A percentile compares a stretch with the other conserved stretches of the same genome.
These are phyloP conservation scores for Scedosporium aurantiacum DNA, from an alignment of 2,329 filamentous ascomycete species.

Conservation along the genomic window DNA sequence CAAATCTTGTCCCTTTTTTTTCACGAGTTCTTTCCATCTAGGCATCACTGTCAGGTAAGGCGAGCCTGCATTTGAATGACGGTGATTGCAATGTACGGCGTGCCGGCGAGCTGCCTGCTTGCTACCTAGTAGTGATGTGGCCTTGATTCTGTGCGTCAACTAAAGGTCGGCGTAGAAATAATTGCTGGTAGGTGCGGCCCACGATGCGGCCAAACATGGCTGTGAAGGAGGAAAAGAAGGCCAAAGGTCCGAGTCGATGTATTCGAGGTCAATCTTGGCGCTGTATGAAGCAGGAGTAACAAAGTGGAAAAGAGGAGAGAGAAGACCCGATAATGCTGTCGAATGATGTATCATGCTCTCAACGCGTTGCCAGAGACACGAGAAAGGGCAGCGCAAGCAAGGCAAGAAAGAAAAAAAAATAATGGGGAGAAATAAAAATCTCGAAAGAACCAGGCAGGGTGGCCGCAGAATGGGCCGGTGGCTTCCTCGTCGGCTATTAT, in stretches of 20 bases:
- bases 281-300: not conserved
- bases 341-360: not conserved
- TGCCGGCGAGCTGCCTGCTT: not conserved
- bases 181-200: constrained; percentile 4
- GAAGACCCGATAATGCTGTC: no score
- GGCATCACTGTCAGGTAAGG: not conserved
- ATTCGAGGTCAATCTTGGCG: not conserved
- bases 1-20: no score
- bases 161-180: not conserved
- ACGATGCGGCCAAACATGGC: constrained; percentile 9
- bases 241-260: not conserved
- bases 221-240: constrained; percentile 1
- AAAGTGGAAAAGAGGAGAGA: not conserved
- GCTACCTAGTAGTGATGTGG: not conserved
- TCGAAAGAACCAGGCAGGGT: not conserved
- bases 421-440: not conserved
- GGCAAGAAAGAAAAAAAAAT: not conserved
- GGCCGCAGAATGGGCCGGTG: not conserved
- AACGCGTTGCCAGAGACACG: no score
- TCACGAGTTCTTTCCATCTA: no score
- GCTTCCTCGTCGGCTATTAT: not conserved
- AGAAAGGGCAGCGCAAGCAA: not conserved
- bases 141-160: not conserved
- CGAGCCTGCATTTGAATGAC: not conserved
- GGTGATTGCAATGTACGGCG: no score